These are phyloP conservation scores for Aurifilum marmelostoma DNA, from an alignment of 2,329 filamentous ascomycete genomes.

Conservation along the genomic window DNA sequence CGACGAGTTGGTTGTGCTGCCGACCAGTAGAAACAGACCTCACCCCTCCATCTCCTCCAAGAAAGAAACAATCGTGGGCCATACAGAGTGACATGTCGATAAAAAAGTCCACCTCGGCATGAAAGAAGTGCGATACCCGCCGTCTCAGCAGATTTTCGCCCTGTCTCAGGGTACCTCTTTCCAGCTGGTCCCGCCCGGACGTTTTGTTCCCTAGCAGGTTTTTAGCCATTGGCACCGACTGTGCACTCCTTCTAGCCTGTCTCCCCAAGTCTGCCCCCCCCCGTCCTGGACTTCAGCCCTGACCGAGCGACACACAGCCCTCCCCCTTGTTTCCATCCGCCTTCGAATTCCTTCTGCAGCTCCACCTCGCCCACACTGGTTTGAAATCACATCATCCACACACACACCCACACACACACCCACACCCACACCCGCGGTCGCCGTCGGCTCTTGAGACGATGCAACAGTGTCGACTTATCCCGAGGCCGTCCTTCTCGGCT, in stretches of 20 bases:
- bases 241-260: background rate
- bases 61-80: background rate
- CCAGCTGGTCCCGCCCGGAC: conserved; percentile 2
- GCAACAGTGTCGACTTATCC: background rate
- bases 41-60: background rate
- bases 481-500: background rate
- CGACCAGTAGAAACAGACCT: background rate
- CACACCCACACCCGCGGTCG: background rate
- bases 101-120: conserved; percentile 8
- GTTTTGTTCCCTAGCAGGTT: conserved; percentile 7
- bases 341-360: conserved; percentile 16
- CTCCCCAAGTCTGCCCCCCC: background rate
- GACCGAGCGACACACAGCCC: conserved; percentile 2
- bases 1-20: background rate
- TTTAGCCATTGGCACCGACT: background rate
- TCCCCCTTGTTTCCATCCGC: conserved; percentile 16
- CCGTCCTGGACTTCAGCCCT: conserved; percentile 3
- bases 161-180: background rate
- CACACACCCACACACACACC: background rate
- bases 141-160: conserved; percentile 10
- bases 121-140: conserved; percentile 17
- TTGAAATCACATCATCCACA: conserved; percentile 11
- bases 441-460: background rate
- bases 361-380: conserved; percentile 4
- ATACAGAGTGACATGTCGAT: background rate